phyloP scores from a whole-genome alignment of 1,139 yeast species.

The Zygosaccharomyces pseudobailii region DNA sequence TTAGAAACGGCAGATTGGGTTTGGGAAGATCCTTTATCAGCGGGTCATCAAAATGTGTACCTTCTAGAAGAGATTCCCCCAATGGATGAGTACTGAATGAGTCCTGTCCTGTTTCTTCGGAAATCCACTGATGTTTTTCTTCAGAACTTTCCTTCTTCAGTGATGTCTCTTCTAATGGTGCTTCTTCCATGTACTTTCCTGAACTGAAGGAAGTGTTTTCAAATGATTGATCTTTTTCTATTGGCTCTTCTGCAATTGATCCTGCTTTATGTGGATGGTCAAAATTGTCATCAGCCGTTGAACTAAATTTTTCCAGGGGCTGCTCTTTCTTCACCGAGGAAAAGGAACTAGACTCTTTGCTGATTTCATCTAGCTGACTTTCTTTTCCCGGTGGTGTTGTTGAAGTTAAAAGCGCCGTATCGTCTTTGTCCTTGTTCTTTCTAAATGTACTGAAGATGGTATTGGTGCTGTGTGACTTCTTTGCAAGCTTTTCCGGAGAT shows the following conservation, averaged over 20 bases:
- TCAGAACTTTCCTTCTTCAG: neutral
- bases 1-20: neutral
- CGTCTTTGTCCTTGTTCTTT: conserved; percentile 15
- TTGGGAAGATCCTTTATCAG: neutral
- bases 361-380: conserved; percentile 1
- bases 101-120: neutral
- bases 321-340: neutral
- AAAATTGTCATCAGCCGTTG: neutral
- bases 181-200: neutral
- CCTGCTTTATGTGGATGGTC: no score
- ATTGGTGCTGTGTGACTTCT: conserved; percentile 27
- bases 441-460: conserved; percentile 24
- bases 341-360: neutral
- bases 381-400: conserved; percentile 1
- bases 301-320: neutral
- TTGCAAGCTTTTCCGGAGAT: conserved; percentile 18
- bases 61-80: neutral
- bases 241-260: neutral
- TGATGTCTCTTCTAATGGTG: neutral
- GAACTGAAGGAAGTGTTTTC: neutral
- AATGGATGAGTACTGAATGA: conserved; percentile 1
- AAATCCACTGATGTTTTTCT: neutral
- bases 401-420: neutral
- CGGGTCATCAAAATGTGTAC: conserved; percentile 5
- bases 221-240: neutral